Base-by-base conservation (phyloP, 1,284 basidiomycete species). In the Calocybe gambosa region DNA sequence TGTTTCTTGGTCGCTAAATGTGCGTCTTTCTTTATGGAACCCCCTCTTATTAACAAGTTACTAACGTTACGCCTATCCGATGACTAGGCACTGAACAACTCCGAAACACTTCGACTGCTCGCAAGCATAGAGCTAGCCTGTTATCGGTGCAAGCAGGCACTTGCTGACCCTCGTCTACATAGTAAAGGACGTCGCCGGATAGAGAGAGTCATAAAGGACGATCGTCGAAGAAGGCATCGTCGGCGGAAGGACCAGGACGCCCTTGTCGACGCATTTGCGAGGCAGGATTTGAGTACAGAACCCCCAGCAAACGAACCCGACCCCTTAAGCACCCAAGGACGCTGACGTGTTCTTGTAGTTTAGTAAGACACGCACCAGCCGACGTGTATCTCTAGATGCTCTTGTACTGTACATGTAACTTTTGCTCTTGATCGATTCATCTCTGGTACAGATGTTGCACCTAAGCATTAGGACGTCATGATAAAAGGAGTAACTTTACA, bases 1-100 rank as follows among this genome's bases (percentile, higher is more conserved):
- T 37, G 69, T 88, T 29, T 89, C 87, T n/a, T 89, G 86, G 86
- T 89, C 86, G 29, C 61, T 89, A 49, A 89, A 89, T 59, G 85
- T 87, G 56, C 50, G 68, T 59, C n/a, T 35, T 45, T 39, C 36
- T 25, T 44, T 40, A 40, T 7, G n/a, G 20, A 21, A 25, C 29
- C 42, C 3, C 23, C 20, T 16, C 9, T 33, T 20, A 13, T n/a
- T n/a, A n/a, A n/a, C n/a, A n/a, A n/a, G n/a, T n/a, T n/a, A n/a
- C n/a, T n/a, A n/a, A n/a, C n/a, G n/a, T n/a, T n/a, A n/a, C n/a
- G n/a, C n/a, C n/a, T n/a, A n/a, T n/a, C n/a, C n/a, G n/a, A n/a
- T n/a, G 51, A 34, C 31, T 34, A 89, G 86, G 85, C 86, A 2
- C 64, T 87, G 52, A 89, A 87, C 58, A 83, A 84, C 57, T 78